Evolutionary conservation across 805 yeast species (phyloP), one percentile per base, ranked within the genome.

Genomic region (Kuraishia capsulata): DNA sequence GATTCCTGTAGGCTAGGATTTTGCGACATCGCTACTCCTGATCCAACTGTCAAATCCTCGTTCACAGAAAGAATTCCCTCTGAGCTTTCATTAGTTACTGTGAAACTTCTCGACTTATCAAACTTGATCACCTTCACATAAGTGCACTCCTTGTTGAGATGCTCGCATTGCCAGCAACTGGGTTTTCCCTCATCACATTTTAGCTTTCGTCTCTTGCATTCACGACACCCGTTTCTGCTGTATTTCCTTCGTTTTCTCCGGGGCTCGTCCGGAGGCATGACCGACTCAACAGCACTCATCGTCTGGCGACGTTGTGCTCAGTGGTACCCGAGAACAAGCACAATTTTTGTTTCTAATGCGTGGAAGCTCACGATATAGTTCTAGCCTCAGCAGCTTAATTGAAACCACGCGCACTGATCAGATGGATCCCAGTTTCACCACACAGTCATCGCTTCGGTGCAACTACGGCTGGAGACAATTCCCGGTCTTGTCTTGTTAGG

Each of bases 141-240:
- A 2, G 50, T 44, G 43, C 74, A 68, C 3, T 51, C 49, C 46
- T 63, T 63, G 8, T 56, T 54, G 13, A 64, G 39, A 24, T 56
- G 56, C 1, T 54, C 40, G 39, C 74, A 68, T 35, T 65, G 65
- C 58, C 65, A 54, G 39, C 74, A 67, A 13, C 43, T 45, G 1
- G 68, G 68, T 36, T 61, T 61, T 4, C 43, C 44, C 39, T 64
- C 68, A 44, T 62, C 69, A 45, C 68, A 63, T 50, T 62, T 68
- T 39, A 64, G 50, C 42, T 64, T 66, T 29, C 73, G 51, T 33
- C 66, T 44, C 47, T 67, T 68, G 49, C 74, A 69, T 44, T 65
- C 69, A 30, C 49, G 47, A 41, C 74, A 69, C 4, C 74, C 74
- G 40, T 64, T 59, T 36, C 71, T 52, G 20, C 70, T 64, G 44